Evolutionary conservation across 2,329 filamentous ascomycete genomes (phyloP).

Genomic region (Stenocarpella maydis): DNA sequence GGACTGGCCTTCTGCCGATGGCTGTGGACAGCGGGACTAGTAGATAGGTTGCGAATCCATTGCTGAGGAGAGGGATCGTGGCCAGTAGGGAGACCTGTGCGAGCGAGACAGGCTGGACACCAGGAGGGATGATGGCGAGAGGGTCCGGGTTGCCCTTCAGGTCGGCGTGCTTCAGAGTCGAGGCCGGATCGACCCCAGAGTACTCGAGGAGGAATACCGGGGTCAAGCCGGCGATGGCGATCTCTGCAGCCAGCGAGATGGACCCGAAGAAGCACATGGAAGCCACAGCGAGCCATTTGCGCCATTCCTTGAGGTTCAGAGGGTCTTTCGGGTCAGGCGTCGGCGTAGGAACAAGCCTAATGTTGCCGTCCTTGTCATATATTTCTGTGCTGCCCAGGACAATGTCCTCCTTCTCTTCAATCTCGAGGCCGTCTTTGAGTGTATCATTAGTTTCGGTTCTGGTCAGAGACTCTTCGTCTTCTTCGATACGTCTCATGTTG

Average conservation of each 20-base stretch:
- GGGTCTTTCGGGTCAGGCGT: slow-evolving; percentile 25
- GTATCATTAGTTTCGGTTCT: slow-evolving; percentile 13
- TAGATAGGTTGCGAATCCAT: slow-evolving; percentile 46
- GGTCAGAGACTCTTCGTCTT: slow-evolving; percentile 12
- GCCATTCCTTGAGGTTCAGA: slow-evolving; percentile 6
- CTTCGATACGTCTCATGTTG: slow-evolving; percentile 6
- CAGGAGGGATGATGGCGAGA: slow-evolving; percentile 43
- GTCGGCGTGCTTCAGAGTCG: slow-evolving; percentile 19
- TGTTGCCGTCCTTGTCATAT: slow-evolving; percentile 36
- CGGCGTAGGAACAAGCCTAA: slow-evolving; percentile 36
- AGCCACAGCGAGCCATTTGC: slow-evolving; percentile 17
- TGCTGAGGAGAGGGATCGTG: slow-evolving; percentile 46
- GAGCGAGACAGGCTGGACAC: slow-evolving; percentile 41
- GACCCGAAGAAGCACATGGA: slow-evolving; percentile 26
- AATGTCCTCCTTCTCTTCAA: not conserved
- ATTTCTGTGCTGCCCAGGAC: slow-evolving; percentile 36
- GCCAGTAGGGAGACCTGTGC: slow-evolving; percentile 44
- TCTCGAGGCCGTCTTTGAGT: not conserved
- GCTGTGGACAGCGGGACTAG: slow-evolving; percentile 48
- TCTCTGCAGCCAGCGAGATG: slow-evolving; percentile 24
- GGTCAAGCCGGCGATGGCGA: slow-evolving; percentile 23
- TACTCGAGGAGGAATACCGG: slow-evolving; percentile 24
- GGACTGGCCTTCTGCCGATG: slow-evolving; percentile 47
- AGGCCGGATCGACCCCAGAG: slow-evolving; percentile 19
- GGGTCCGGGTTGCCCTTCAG: slow-evolving; percentile 20